Evolutionary conservation across 495 filamentous ascomycete species (phyloP), one percentile per base, ranked within the genome.

Genomic region (Pyrenula aspistea): DNA sequence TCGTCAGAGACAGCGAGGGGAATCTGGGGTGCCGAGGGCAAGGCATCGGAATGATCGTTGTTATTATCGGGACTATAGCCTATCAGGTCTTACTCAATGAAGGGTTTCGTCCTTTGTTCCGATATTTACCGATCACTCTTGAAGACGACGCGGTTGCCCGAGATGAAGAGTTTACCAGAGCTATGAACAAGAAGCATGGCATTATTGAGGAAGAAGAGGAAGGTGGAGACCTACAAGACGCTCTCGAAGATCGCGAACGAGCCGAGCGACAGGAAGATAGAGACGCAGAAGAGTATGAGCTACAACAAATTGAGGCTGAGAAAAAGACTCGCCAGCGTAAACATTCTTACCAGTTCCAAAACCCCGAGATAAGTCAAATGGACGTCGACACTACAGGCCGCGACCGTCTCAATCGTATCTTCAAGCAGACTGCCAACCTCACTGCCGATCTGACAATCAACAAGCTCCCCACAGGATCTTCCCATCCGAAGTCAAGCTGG

Each of bases 91-190:
- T 91, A 1, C 75, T 98, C 22, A 95, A 94, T 64, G 68, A 76
- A n/a, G 84, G 89, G 8, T 96, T 98, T 60, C 81, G 82, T 1
- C 91, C 93, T 22, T 76, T 98, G 51, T 83, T 95, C 63, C 81
- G 83, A 31, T 96, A 96, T 65, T 73, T 98, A 48, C 93, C 93
- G 0, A 94, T 98, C 62, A 97, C 93, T 0, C 77, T 97, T 49
- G 93, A 98, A 67, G 94, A 98, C 62, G 89, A 95, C 57, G 93
- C 93, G 2, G 88, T 93, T 12, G 75, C 85, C 49, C 84, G 91
- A 2, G 94, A 97, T 62, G 83, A 93, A 62, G 88, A 87, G 54
- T 98, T 97, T 66, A 84, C 85, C 42, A 78, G 83, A 36, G 86
- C 85, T 21, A 63, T 22, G 62, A 63, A 1, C 22, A 59, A 64